Percentiles rank a stretch among this genome's conserved stretches.
phyloP scores from a whole-genome alignment of 768 basidiomycete genomes.

The Sarcodon sp. region DNA sequence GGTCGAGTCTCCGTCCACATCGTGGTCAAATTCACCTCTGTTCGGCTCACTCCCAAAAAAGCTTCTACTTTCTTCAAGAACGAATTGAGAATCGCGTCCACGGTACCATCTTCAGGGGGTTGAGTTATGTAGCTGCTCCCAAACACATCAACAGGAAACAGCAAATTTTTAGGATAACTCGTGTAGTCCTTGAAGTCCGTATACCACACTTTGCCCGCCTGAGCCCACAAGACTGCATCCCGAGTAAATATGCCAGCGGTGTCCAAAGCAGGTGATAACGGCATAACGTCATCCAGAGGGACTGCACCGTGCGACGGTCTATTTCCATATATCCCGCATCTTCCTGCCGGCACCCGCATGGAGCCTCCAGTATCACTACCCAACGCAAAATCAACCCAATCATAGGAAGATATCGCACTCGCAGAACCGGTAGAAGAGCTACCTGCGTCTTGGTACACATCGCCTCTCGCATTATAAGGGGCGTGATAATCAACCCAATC shows the following conservation, averaged over 20 bases:
- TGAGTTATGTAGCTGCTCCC: constrained; percentile 12
- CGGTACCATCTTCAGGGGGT: constrained; percentile 10
- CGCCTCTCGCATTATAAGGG: constrained; percentile 19
- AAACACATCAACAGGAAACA: constrained; percentile 14
- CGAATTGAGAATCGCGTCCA: constrained; percentile 11
- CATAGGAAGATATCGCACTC: constrained; percentile 12
- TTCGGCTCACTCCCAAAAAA: constrained; percentile 14
- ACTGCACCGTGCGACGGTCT: constrained; percentile 17
- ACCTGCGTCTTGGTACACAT: constrained; percentile 18
- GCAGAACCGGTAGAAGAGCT: constrained; percentile 17
- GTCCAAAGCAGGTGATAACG: constrained; percentile 15
- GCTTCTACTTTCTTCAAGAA: constrained; percentile 15
- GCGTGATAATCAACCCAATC: constrained; percentile 20
- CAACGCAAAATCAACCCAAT: constrained; percentile 16
- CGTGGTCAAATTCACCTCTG: constrained; percentile 10
- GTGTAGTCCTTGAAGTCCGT: constrained; percentile 15
- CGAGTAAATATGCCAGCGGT: constrained; percentile 16
- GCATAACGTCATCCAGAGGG: constrained; percentile 16
- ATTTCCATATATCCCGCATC: constrained; percentile 16
- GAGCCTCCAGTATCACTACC: constrained; percentile 19
- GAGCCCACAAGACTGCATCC: constrained; percentile 14
- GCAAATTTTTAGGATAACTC: constrained; percentile 14
- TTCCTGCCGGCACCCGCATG: constrained; percentile 17
- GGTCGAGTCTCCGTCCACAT: constrained; percentile 13
- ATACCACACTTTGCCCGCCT: constrained; percentile 17